phyloP scores from a whole-genome alignment of 257 asterid genomes.

The Nicotiana knightiana region DNA sequence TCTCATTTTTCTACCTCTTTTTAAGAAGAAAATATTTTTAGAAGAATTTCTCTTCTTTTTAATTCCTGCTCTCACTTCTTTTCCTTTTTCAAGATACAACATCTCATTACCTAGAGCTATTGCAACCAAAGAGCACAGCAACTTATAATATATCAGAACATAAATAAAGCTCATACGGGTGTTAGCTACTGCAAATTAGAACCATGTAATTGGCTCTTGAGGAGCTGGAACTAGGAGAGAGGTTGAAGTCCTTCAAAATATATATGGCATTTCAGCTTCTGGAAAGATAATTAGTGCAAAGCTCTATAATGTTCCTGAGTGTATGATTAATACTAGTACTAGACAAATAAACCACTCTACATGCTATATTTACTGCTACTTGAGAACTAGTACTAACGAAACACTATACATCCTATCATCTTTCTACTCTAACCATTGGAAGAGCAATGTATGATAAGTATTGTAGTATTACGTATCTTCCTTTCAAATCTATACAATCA shows the following conservation, averaged over 20 bases:
- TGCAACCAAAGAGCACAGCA: background rate
- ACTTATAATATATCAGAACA: background rate
- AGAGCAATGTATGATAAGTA: background rate
- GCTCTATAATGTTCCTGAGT: background rate
- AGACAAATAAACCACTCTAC: no score
- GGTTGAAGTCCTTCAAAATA: background rate
- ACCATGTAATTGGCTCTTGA: background rate
- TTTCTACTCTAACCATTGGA: background rate
- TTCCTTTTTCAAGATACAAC: background rate
- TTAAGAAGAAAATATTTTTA: background rate
- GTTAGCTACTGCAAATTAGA: background rate
- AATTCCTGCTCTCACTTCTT: background rate
- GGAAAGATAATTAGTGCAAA: background rate
- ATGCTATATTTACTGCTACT: no score
- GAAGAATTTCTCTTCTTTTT: background rate
- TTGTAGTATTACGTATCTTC: background rate
- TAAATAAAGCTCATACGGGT: conserved; percentile 1
- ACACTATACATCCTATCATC: background rate
- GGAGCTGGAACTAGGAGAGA: background rate
- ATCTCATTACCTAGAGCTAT: background rate
- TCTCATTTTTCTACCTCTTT: background rate
- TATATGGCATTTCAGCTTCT: background rate
- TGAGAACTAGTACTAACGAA: background rate
- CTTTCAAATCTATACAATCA: background rate
- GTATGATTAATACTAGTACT: background rate